Conservation (phyloP, 768 basidiomycete genomes). For the Daedaleopsis sinensis region DNA sequence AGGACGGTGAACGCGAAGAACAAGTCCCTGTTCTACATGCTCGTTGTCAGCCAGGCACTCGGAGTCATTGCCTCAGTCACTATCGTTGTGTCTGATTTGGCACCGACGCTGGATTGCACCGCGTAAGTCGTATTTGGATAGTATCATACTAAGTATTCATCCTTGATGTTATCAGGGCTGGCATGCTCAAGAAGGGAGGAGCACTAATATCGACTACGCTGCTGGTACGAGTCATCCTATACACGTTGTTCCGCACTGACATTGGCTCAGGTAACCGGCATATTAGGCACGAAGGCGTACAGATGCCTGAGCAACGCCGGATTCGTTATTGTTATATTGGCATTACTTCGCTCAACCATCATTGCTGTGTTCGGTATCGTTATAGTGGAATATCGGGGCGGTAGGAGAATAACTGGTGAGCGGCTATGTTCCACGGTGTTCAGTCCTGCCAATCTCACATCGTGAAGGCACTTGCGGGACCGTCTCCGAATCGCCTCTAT, state of each 20-base stretch:
- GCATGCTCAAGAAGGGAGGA: slow-evolving; percentile 19
- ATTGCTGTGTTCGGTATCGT: slow-evolving; percentile 46
- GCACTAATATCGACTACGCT: slow-evolving; percentile 24
- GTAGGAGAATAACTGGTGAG: slow-evolving; percentile 53
- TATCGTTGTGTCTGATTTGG: slow-evolving; percentile 51
- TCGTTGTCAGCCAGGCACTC: slow-evolving; percentile 58
- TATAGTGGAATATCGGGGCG: slow-evolving; percentile 39
- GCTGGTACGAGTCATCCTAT: slow-evolving; percentile 20
- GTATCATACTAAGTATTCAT: background rate
- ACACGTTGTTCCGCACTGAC: background rate
- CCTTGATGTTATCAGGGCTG: slow-evolving; percentile 8
- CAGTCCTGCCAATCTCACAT: background rate
- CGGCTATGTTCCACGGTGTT: background rate
- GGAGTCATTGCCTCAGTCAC: slow-evolving; percentile 48
- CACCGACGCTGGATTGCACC: slow-evolving; percentile 43
- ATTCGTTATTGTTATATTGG: slow-evolving; percentile 49
- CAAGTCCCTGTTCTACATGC: slow-evolving; percentile 58
- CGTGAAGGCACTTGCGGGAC: slow-evolving; percentile 50
- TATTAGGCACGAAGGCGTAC: slow-evolving; percentile 68
- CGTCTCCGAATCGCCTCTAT: slow-evolving; percentile 35
- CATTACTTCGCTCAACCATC: slow-evolving; percentile 46
- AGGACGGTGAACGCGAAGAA: slow-evolving; percentile 57
- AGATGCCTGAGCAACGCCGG: slow-evolving; percentile 63
- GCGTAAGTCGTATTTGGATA: slow-evolving; percentile 49
- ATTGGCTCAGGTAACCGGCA: slow-evolving; percentile 54